A percentile compares a stretch with the other conserved stretches of the same genome.
These are phyloP conservation scores for Nemania abortiva DNA, from an alignment of 2,329 filamentous ascomycete species.

Conservation along the genomic window DNA sequence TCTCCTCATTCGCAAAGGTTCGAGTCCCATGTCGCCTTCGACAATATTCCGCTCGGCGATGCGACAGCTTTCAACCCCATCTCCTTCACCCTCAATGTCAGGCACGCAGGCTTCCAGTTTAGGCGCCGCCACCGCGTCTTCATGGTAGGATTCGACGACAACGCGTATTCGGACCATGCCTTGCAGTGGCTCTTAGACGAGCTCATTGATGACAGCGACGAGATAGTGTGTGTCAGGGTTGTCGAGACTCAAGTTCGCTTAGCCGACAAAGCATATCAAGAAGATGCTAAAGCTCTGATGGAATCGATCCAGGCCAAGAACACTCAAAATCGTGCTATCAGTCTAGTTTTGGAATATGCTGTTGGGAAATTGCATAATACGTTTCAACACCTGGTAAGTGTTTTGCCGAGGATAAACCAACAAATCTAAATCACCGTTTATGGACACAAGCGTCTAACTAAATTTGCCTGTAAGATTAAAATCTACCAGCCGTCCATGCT, in stretches of 20 bases:
- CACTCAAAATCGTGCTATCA: slow-evolving; percentile 81
- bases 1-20: slow-evolving; percentile 62
- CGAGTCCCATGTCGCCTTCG: slow-evolving; percentile 70
- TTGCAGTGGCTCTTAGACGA: slow-evolving; percentile 93
- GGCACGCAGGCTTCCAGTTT: slow-evolving; percentile 87
- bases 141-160: slow-evolving; percentile 90
- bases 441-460: slow-evolving; percentile 8
- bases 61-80: slow-evolving; percentile 69
- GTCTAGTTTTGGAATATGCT: slow-evolving; percentile 85
- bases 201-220: slow-evolving; percentile 91
- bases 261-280: slow-evolving; percentile 77
- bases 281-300: slow-evolving; percentile 80
- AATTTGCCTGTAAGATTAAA: slow-evolving; percentile 72
- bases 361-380: slow-evolving; percentile 91
- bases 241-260: slow-evolving; percentile 83
- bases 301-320: slow-evolving; percentile 84
- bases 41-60: slow-evolving; percentile 69
- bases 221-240: slow-evolving; percentile 90
- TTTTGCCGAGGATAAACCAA: neutral
- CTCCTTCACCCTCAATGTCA: slow-evolving; percentile 84
- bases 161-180: slow-evolving; percentile 91
- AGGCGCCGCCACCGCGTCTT: slow-evolving; percentile 87
- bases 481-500: slow-evolving; percentile 93
- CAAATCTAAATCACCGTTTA: neutral
- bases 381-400: slow-evolving; percentile 86